These are phyloP conservation scores for Talaromyces trachyspermus DNA, from an alignment of 495 filamentous ascomycete species.

Conservation along the genomic window DNA sequence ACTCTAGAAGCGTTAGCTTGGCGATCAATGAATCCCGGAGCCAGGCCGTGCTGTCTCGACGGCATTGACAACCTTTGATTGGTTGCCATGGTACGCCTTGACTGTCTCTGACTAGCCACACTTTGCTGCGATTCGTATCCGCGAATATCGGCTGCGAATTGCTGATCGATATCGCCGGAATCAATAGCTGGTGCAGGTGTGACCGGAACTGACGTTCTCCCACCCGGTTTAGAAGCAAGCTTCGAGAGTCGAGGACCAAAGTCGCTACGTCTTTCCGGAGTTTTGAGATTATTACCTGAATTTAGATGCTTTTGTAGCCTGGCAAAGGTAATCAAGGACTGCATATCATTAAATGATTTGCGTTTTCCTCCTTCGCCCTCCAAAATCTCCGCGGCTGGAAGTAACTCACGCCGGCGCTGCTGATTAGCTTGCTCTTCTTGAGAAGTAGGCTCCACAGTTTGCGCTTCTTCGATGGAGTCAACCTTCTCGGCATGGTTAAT, in stretches of 20 bases:
- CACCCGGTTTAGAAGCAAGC: slow-evolving; percentile 1
- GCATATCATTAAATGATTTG: neutral
- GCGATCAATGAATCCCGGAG: slow-evolving; percentile 25
- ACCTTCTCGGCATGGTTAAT: slow-evolving; percentile 2
- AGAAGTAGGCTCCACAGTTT: neutral
- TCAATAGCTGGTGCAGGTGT: neutral
- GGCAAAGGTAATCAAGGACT: neutral
- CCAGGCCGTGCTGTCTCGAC: slow-evolving; percentile 7
- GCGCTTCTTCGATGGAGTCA: neutral
- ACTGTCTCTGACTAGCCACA: too few species aligned
- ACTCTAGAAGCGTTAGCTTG: slow-evolving; percentile 25
- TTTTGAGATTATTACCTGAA: neutral
- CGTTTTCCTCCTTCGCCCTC: neutral
- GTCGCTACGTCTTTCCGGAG: neutral
- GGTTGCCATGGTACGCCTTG: too few species aligned
- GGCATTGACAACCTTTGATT: too few species aligned
- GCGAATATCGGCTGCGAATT: neutral
- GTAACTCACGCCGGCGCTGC: neutral
- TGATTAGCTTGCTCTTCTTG: neutral
- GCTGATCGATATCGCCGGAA: neutral
- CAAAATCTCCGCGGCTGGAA: slow-evolving; percentile 1
- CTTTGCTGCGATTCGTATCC: slow-evolving; percentile 1
- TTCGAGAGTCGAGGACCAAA: neutral
- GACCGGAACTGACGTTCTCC: neutral
- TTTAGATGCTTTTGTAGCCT: neutral